These are phyloP conservation scores for Morella rubra DNA, from an alignment of 306 rosid genomes.

Conservation along the genomic window DNA sequence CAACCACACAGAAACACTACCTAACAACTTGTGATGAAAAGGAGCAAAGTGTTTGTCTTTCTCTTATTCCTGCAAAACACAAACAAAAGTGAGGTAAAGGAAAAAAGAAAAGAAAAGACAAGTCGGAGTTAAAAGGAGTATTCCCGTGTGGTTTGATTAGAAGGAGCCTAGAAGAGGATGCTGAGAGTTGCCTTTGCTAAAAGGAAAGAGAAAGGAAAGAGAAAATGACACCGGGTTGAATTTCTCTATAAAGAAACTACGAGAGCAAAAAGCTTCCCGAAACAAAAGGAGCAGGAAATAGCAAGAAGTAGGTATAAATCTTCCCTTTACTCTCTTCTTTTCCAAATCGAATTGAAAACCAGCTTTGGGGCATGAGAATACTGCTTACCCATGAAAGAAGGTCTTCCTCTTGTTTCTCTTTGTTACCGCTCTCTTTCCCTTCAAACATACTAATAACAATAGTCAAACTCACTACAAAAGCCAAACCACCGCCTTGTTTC, in stretches of 20 bases:
- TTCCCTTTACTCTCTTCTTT: slow-evolving; percentile 4
- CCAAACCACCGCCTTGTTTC: slow-evolving; percentile 56
- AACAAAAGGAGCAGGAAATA: slow-evolving; percentile 32
- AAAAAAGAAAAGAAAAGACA: slow-evolving; percentile 34
- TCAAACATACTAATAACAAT: slow-evolving; percentile 7
- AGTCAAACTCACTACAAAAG: slow-evolving; percentile 53
- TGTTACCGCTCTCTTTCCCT: background rate
- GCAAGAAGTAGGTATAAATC: slow-evolving; percentile 12
- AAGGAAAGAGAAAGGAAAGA: slow-evolving; percentile 18
- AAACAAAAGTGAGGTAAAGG: slow-evolving; percentile 43
- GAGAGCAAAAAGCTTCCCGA: slow-evolving; percentile 5
- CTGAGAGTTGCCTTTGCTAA: slow-evolving; percentile 41
- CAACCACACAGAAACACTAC: slow-evolving; percentile 73
- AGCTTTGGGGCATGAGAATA: slow-evolving; percentile 15
- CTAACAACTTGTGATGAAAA: slow-evolving; percentile 62
- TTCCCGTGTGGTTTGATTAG: slow-evolving; percentile 82
- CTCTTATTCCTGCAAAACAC: slow-evolving; percentile 82
- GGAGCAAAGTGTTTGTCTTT: slow-evolving; percentile 40
- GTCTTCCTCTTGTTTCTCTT: slow-evolving; percentile 6
- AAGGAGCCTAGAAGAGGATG: slow-evolving; percentile 37
- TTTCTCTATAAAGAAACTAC: slow-evolving; percentile 37
- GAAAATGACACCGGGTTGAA: slow-evolving; percentile 46
- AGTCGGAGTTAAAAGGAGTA: slow-evolving; percentile 58
- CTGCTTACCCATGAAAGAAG: slow-evolving; percentile 56
- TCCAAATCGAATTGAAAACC: slow-evolving; percentile 42